Evolutionary conservation across 805 yeast species (phyloP), one percentile per base, ranked within the genome.

Genomic region (Lachancea dasiensis): DNA sequence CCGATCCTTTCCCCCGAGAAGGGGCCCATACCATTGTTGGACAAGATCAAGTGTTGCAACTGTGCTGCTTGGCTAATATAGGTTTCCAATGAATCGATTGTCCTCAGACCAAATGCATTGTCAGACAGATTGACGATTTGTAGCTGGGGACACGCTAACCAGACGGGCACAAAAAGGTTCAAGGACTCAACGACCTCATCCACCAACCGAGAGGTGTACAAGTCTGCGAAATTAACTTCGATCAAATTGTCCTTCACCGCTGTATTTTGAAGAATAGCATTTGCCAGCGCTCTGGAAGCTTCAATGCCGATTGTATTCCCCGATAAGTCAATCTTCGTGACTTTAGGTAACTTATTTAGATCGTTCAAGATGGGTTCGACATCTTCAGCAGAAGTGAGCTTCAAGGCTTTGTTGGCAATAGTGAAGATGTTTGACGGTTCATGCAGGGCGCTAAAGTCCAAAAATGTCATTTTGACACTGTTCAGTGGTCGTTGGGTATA

Each of bases 21-120:
- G 18, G 99, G 99, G 24, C 99, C 99, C 78, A 92, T 81, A 39
- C 99, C 99, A 61, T 92, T 92, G 65, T 92, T 92, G 32, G 96
- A 81, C 45, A 92, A 69, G 48, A 86, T 79, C 60, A 92, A 73
- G 58, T 92, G 96, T 62, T 85, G 82, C 39, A 92, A 65, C 18
- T 94, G 78, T 13, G 76, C 72, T 24, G 90, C 95, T 50, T 80
- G 70, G 9, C 84, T 67, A 41, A 92, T 68, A 52, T 80, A 87
- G 19, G 68, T 70, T 58, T 92, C 95, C 39, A 92, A 71, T 6
- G 92, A 94, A 41, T 82, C 95, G 45, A 92, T 86, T 17, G 97
- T 84, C 56, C 92, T 94, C 56, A 92, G 80, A 9, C 99, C 99
- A 59, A 90, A 82, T 0, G 99, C 99, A 60, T 92, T 92, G 62